phyloP scores from a whole-genome alignment of 164 flowering plant species.

The Stephania japonica region DNA sequence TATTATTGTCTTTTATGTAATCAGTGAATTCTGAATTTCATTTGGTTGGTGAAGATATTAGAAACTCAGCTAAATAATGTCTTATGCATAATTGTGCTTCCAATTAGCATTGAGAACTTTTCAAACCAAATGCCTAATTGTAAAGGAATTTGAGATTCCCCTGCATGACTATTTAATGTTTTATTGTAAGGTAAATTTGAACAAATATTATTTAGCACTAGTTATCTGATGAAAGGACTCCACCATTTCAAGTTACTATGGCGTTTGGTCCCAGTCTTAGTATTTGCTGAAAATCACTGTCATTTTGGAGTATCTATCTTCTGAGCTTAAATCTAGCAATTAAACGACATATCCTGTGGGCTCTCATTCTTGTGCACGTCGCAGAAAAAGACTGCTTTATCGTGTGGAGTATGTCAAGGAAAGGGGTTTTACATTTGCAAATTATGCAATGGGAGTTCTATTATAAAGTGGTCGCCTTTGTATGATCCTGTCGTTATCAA shows the following conservation, averaged over 20 bases:
- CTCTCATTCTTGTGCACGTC: background rate
- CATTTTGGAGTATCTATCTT: background rate
- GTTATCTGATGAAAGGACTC: background rate
- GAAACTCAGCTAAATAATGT: no score
- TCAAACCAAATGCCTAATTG: no score
- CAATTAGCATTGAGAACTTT: no score
- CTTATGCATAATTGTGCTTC: no score
- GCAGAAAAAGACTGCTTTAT: constrained; percentile 44
- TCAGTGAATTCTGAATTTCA: no score
- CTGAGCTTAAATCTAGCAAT: background rate
- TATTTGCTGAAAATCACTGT: background rate
- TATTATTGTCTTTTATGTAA: no score
- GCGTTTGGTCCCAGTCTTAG: background rate
- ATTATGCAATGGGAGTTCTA: constrained; percentile 58
- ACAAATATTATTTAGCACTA: background rate
- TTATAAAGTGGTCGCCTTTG: constrained; percentile 74
- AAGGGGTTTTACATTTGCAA: constrained; percentile 68
- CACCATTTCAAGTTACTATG: background rate
- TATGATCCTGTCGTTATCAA: constrained; percentile 58
- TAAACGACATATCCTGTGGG: background rate
- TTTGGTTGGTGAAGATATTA: no score
- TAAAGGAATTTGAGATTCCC: background rate
- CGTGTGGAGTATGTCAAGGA: constrained; percentile 52
- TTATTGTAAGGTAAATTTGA: background rate
- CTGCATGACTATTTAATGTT: background rate